These are phyloP conservation scores for Rhizopogon sp. DNA, from an alignment of 768 basidiomycete species.

Conservation along the genomic window DNA sequence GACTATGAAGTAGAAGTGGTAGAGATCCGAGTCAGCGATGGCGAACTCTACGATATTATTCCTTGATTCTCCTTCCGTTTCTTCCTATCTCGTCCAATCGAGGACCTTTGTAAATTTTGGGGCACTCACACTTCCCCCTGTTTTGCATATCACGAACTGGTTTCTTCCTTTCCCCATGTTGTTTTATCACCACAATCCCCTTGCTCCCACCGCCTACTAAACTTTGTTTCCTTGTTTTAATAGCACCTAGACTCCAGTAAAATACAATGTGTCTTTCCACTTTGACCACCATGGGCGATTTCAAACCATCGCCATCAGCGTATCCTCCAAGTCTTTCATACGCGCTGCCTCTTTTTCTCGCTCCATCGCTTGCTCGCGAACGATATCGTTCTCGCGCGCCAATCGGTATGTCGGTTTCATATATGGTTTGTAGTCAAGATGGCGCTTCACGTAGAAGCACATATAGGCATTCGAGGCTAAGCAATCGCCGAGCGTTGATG, in stretches of 20 bases:
- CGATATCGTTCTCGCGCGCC: slow-evolving; percentile 61
- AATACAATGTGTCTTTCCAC: slow-evolving; percentile 2
- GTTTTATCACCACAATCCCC: not conserved
- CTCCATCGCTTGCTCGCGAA: slow-evolving; percentile 53
- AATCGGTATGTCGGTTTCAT: slow-evolving; percentile 64
- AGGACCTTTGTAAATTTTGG: not conserved
- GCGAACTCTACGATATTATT: slow-evolving; percentile 73
- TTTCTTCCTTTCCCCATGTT: not conserved
- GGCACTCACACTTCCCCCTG: not conserved
- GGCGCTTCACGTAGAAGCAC: slow-evolving; percentile 93
- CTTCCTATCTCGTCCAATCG: not conserved
- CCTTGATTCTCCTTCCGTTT: slow-evolving; percentile 30
- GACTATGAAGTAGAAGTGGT: slow-evolving; percentile 86
- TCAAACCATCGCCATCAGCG: slow-evolving; percentile 43
- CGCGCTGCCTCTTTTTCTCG: slow-evolving; percentile 47
- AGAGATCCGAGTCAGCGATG: slow-evolving; percentile 79
- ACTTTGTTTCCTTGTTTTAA: not conserved
- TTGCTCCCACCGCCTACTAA: slow-evolving; percentile 2
- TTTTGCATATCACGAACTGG: slow-evolving; percentile 6
- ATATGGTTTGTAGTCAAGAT: slow-evolving; percentile 77
- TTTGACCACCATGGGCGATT: slow-evolving; percentile 1
- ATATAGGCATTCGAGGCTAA: slow-evolving; percentile 81
- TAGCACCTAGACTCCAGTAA: not conserved
- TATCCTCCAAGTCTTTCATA: slow-evolving; percentile 62
- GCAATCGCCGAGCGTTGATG: slow-evolving; percentile 61